Evolutionary conservation across 1,139 yeast genomes (phyloP).

Genomic region (Arxiozyma heterogenica): DNA sequence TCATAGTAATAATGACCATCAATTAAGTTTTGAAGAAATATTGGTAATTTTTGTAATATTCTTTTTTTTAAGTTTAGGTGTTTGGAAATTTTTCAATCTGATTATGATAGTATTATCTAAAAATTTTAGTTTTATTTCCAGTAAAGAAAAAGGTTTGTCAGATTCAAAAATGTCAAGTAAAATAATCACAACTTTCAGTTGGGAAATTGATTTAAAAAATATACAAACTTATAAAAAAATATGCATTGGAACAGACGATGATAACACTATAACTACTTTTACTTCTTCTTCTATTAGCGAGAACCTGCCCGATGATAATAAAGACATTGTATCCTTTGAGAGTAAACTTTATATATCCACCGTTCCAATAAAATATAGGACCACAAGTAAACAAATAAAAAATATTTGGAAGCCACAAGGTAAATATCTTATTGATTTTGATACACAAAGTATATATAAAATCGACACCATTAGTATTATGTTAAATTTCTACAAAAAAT

Average conservation of each 20-base stretch:
- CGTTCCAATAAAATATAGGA: background rate
- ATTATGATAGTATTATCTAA: background rate
- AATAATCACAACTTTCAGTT: background rate
- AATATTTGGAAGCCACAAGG: constrained; percentile 14
- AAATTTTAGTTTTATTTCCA: too few species aligned
- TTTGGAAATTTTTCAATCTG: background rate
- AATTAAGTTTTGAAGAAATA: background rate
- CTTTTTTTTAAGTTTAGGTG: background rate
- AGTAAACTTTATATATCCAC: background rate
- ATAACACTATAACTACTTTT: background rate
- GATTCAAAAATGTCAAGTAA: background rate
- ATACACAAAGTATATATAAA: constrained; percentile 6
- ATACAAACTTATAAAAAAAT: background rate
- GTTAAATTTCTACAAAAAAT: background rate
- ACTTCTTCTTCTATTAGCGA: too few species aligned
- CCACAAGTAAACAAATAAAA: background rate
- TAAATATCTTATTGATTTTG: constrained; percentile 14
- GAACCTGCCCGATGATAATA: background rate
- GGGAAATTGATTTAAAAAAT: background rate
- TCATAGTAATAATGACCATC: background rate
- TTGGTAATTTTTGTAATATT: background rate
- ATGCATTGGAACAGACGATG: background rate
- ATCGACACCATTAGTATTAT: background rate
- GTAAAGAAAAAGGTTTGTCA: background rate
- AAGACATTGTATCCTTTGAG: background rate